phyloP scores from a whole-genome alignment of 2,329 filamentous ascomycete genomes.

The Phaeomoniella chlamydospora region DNA sequence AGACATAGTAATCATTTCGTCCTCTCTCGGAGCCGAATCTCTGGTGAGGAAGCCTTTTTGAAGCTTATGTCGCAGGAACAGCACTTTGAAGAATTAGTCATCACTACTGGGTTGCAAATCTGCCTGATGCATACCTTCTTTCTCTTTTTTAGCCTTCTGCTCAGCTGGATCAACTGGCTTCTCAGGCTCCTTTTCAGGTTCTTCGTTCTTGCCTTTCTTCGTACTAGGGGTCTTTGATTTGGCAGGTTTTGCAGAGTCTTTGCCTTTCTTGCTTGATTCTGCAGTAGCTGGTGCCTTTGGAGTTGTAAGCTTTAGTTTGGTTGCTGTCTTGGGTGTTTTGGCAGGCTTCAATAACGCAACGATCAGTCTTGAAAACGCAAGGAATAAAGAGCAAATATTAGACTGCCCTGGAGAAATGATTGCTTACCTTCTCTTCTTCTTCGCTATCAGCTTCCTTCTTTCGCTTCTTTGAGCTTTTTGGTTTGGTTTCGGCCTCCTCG shows the following conservation, averaged over 20 bases:
- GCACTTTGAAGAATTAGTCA: constrained; percentile 40
- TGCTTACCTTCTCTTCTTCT: constrained; percentile 53
- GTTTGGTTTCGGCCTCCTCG: constrained; percentile 31
- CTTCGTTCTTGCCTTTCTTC: constrained; percentile 39
- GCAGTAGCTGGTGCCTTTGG: constrained; percentile 42
- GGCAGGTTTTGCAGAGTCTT: constrained; percentile 41
- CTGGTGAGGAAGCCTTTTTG: constrained; percentile 85
- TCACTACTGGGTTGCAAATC: not conserved
- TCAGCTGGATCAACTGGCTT: constrained; percentile 41
- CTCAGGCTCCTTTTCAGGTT: constrained; percentile 38
- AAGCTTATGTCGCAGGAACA: constrained; percentile 85
- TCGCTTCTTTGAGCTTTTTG: constrained; percentile 57
- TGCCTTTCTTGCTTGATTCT: constrained; percentile 29
- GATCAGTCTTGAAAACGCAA: constrained; percentile 4
- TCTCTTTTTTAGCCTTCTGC: constrained; percentile 41
- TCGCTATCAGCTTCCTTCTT: constrained; percentile 56
- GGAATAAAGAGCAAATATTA: constrained; percentile 1
- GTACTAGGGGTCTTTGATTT: constrained; percentile 45
- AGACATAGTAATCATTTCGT: constrained; percentile 36
- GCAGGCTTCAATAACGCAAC: constrained; percentile 30
- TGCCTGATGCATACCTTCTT: constrained; percentile 28
- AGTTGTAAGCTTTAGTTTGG: constrained; percentile 36
- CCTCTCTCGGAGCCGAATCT: constrained; percentile 71
- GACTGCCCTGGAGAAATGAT: not conserved
- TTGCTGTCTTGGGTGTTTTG: constrained; percentile 48